These are phyloP conservation scores for Mycena filopes DNA, from an alignment of 768 basidiomycete species.

Conservation along the genomic window DNA sequence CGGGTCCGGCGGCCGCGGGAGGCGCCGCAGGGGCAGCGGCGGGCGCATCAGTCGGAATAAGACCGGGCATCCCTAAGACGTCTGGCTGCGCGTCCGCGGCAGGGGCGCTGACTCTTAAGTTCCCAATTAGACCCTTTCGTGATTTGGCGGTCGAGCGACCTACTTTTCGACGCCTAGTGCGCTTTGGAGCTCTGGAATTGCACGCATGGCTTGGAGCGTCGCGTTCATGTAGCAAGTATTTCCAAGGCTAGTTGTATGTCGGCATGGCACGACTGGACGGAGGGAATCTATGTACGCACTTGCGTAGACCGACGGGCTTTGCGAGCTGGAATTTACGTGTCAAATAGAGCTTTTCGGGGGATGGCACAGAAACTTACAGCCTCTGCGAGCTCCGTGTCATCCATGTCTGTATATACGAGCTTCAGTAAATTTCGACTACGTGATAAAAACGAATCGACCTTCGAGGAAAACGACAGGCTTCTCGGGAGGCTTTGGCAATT, in stretches of 20 bases:
- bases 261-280: too few species aligned
- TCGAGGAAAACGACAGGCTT: conserved; percentile 87
- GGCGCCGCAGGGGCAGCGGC: background rate
- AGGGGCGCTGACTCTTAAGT: conserved; percentile 2
- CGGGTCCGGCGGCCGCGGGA: conserved; percentile 48
- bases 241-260: conserved; percentile 76
- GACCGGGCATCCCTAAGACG: conserved; percentile 14
- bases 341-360: conserved; percentile 19
- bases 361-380: conserved; percentile 63
- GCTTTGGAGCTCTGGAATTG: conserved; percentile 87
- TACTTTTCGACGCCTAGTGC: conserved; percentile 66
- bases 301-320: conserved; percentile 83
- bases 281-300: too few species aligned
- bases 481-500: conserved; percentile 88
- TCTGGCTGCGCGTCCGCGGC: background rate
- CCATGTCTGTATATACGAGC: conserved; percentile 71
- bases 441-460: conserved; percentile 52
- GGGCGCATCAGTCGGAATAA: conserved; percentile 4
- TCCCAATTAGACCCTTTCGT: background rate
- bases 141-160: conserved; percentile 32
- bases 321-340: conserved; percentile 61
- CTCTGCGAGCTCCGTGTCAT: conserved; percentile 81
- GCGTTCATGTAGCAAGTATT: conserved; percentile 99
- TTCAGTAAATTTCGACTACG: background rate
- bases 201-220: conserved; percentile 91